Evolutionary conservation across 2,329 filamentous ascomycete species (phyloP).

Genomic region (Colletotrichum somersetense): DNA sequence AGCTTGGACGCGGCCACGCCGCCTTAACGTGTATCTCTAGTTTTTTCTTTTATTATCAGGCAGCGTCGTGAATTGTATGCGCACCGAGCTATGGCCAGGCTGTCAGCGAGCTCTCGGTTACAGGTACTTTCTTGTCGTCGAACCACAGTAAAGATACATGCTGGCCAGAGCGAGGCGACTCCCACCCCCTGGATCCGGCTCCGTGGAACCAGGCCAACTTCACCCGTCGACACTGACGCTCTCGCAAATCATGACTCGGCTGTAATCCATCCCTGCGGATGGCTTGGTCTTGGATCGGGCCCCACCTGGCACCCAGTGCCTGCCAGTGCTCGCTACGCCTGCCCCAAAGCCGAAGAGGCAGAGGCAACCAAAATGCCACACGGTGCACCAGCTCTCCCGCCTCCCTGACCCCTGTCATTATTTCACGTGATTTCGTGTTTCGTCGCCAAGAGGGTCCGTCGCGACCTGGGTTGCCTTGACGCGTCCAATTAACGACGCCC

Average conservation of each 20-base stretch:
- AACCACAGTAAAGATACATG: constrained; percentile 16
- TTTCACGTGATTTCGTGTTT: constrained; percentile 35
- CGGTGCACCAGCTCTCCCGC: not conserved
- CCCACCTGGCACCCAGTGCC: constrained; percentile 24
- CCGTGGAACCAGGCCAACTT: not conserved
- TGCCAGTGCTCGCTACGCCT: constrained; percentile 20
- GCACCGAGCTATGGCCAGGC: constrained; percentile 3
- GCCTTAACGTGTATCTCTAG: constrained; percentile 23
- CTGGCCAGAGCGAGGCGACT: not conserved
- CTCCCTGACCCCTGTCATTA: not conserved
- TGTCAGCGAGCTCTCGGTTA: constrained; percentile 18
- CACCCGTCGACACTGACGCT: not conserved
- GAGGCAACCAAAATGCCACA: constrained; percentile 27
- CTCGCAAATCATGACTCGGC: constrained; percentile 21
- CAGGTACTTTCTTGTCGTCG: constrained; percentile 16
- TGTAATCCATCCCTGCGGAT: constrained; percentile 35
- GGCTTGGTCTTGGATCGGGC: constrained; percentile 22
- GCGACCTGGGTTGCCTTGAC: constrained; percentile 13
- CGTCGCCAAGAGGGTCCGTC: not conserved
- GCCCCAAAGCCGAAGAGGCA: not conserved
- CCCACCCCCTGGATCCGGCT: constrained; percentile 24
- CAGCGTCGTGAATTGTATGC: constrained; percentile 27
- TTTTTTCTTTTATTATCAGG: constrained; percentile 3
- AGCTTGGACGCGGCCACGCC: constrained; percentile 35
- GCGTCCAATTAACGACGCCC: constrained; percentile 37